phyloP scores from a whole-genome alignment of 805 yeast species.

The Lipomyces sp. region DNA sequence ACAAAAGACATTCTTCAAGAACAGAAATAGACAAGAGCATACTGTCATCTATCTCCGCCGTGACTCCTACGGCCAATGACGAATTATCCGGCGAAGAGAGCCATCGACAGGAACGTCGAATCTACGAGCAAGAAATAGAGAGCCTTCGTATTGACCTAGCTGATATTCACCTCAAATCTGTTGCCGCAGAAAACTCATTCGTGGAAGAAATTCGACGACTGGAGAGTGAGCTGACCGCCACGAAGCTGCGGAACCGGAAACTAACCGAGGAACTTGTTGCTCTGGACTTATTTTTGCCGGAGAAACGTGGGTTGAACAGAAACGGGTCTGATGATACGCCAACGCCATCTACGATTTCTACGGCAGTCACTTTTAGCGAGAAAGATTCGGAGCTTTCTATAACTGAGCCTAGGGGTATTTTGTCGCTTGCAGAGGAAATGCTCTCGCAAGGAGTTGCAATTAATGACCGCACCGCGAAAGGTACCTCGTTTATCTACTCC shows the following conservation, averaged over 20 bases:
- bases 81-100: neutral
- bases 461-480: too few relatives aligned
- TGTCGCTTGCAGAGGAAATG: conserved; percentile 16
- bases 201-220: neutral
- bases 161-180: conserved; percentile 1
- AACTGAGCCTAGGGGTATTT: neutral
- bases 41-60: neutral
- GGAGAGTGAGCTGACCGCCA: neutral
- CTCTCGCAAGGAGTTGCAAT: neutral
- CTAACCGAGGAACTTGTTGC: conserved; percentile 4
- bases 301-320: neutral
- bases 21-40: neutral
- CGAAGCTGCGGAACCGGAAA: neutral
- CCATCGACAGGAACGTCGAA: neutral
- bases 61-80: neutral
- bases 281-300: conserved; percentile 1
- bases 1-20: neutral
- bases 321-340: too few relatives aligned
- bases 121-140: conserved; percentile 15
- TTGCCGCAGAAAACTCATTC: conserved; percentile 2
- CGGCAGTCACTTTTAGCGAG: too few relatives aligned
- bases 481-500: too few relatives aligned
- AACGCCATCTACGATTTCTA: too few relatives aligned
- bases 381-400: neutral
- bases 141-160: conserved; percentile 24